Evolutionary conservation across 805 yeast species (phyloP).

Genomic region (Ogataea glucozyma): DNA sequence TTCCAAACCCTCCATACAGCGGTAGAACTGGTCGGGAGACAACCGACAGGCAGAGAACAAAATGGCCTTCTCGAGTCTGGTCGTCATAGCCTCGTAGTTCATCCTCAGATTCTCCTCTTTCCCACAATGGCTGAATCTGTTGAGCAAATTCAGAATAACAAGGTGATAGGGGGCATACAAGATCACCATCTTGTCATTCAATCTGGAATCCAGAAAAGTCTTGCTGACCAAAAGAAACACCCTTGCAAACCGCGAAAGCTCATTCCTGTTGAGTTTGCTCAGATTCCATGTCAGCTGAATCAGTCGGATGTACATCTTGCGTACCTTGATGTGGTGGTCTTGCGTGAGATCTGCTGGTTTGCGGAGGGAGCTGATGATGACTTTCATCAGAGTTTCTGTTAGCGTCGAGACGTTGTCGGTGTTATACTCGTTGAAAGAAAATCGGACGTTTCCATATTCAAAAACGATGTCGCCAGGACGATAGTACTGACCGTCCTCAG

Average conservation of each 20-base stretch:
- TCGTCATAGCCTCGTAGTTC: conserved; percentile 5
- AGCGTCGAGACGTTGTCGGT: conserved; percentile 11
- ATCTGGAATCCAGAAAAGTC: conserved; percentile 11
- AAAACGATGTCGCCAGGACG: conserved; percentile 17
- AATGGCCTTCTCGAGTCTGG: conserved; percentile 16
- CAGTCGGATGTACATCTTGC: conserved; percentile 28
- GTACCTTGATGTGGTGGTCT: conserved; percentile 14
- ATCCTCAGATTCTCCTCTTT: conserved; percentile 6
- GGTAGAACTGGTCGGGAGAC: conserved; percentile 18
- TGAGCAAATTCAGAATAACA: conserved; percentile 20
- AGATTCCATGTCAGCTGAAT: conserved; percentile 29
- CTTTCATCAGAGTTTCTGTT: conserved; percentile 15
- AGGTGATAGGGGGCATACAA: conserved; percentile 28
- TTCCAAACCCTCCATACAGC: conserved; percentile 13
- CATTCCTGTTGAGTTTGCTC: conserved; percentile 8
- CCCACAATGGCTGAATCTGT: conserved; percentile 16
- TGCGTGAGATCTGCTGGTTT: background rate
- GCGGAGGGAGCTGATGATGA: conserved; percentile 11
- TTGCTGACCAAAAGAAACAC: conserved; percentile 17
- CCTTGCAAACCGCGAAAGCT: conserved; percentile 20
- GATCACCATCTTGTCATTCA: conserved; percentile 12
- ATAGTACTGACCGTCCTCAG: conserved; percentile 21
- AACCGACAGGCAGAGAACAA: conserved; percentile 21
- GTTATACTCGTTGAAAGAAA: conserved; percentile 18
- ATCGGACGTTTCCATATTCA: conserved; percentile 17